These are phyloP conservation scores for Penicillium diatomitis DNA, from an alignment of 495 filamentous ascomycete species.

Conservation along the genomic window DNA sequence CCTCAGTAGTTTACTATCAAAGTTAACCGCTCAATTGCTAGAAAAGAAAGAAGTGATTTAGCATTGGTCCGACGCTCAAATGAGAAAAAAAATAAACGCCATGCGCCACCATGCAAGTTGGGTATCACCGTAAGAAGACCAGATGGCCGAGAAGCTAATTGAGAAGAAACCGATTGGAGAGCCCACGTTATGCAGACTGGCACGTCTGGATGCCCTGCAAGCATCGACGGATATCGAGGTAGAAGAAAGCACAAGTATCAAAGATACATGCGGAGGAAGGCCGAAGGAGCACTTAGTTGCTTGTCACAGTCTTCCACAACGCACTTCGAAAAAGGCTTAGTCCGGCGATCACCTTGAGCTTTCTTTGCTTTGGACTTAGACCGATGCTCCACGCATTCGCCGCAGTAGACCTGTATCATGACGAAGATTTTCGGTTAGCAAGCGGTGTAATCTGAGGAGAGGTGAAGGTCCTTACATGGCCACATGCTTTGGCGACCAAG, in stretches of 20 bases:
- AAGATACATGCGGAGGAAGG: slow-evolving; percentile 43
- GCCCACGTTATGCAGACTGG: too few relatives aligned
- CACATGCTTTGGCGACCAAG: slow-evolving; percentile 65
- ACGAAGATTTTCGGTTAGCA: slow-evolving; percentile 1
- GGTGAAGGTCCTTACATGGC: slow-evolving; percentile 53
- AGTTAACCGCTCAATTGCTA: too few relatives aligned
- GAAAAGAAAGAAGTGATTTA: too few relatives aligned
- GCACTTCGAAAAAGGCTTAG: slow-evolving; percentile 41
- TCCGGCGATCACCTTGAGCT: slow-evolving; percentile 7
- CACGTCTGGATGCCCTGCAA: too few relatives aligned
- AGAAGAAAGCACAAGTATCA: slow-evolving; percentile 11
- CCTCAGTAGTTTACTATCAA: too few relatives aligned
- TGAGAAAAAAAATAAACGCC: slow-evolving; percentile 6
- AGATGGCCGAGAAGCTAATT: background rate
- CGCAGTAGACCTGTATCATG: slow-evolving; percentile 56
- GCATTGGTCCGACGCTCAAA: too few relatives aligned
- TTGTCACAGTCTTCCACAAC: slow-evolving; percentile 41
- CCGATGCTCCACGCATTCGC: slow-evolving; percentile 51
- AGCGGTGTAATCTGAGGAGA: background rate
- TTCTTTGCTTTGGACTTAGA: slow-evolving; percentile 30
- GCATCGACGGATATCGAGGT: too few relatives aligned
- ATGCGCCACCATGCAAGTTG: slow-evolving; percentile 13
- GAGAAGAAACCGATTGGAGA: too few relatives aligned
- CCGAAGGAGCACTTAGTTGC: slow-evolving; percentile 21
- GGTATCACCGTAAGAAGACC: slow-evolving; percentile 16